A percentile compares a stretch with the other conserved stretches of the same genome.
Conservation (phyloP, 2,329 filamentous ascomycete species). For the Fusarium siculi region DNA sequence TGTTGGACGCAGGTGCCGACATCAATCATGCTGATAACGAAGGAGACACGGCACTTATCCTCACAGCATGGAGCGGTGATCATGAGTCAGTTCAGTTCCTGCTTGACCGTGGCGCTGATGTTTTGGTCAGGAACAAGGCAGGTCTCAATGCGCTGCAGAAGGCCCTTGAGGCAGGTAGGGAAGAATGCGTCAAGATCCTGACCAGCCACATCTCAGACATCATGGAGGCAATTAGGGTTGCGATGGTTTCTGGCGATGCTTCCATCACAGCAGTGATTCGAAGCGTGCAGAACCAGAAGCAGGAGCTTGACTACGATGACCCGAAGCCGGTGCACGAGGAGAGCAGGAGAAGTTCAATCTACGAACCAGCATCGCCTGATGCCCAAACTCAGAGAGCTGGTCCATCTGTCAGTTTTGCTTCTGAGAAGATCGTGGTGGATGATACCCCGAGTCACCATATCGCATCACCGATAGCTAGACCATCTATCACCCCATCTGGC, state of each 20-base stretch:
- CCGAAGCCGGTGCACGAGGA: background rate
- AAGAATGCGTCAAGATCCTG: constrained; percentile 48
- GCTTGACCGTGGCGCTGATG: constrained; percentile 24
- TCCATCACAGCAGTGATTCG: constrained; percentile 20
- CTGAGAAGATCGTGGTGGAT: constrained; percentile 1
- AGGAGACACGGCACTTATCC: constrained; percentile 53
- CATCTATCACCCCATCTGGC: background rate
- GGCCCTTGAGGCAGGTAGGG: background rate
- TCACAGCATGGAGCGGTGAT: constrained; percentile 49
- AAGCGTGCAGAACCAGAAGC: constrained; percentile 15
- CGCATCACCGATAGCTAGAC: background rate
- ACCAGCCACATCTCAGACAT: constrained; percentile 43
- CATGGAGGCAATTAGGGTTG: constrained; percentile 22
- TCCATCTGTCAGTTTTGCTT: background rate
- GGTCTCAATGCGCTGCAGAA: constrained; percentile 18
- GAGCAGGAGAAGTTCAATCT: background rate
- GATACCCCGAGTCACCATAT: background rate
- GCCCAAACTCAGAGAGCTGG: background rate
- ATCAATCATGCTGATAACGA: constrained; percentile 50
- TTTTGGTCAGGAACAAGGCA: background rate
- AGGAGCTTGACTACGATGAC: constrained; percentile 27
- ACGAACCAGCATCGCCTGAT: background rate
- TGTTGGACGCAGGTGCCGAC: constrained; percentile 52
- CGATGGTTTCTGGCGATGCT: constrained; percentile 21
- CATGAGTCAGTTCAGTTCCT: constrained; percentile 7